Evolutionary conservation across 2,329 filamentous ascomycete species (phyloP).

Genomic region (Colletotrichum liaoningense): DNA sequence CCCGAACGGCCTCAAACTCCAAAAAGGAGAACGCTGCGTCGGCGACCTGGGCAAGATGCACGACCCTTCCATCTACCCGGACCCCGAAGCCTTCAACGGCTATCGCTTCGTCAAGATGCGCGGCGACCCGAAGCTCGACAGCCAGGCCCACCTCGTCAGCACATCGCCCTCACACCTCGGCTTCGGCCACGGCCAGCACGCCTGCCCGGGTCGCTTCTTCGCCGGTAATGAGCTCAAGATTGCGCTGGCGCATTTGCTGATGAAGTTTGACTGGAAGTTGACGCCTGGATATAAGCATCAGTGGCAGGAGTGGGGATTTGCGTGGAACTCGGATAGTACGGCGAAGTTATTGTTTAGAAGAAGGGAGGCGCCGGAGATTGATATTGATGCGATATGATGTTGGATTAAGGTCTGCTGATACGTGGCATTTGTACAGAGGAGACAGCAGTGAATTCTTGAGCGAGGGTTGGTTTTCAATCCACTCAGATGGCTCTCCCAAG

Average conservation of each 20-base stretch:
- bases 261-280: slow-evolving; percentile 30
- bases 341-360: slow-evolving; percentile 22
- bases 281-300: slow-evolving; percentile 9
- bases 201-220: slow-evolving; percentile 58
- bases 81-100: slow-evolving; percentile 6
- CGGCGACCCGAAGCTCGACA: background rate
- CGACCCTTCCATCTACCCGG: slow-evolving; percentile 1
- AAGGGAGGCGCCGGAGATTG: slow-evolving; percentile 21
- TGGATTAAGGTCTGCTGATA: no score
- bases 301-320: slow-evolving; percentile 1
- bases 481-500: no score
- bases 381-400: slow-evolving; percentile 10
- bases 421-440: no score
- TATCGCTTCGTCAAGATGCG: slow-evolving; percentile 24
- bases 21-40: slow-evolving; percentile 14
- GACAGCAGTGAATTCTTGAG: no score
- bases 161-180: slow-evolving; percentile 48
- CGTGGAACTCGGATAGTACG: background rate
- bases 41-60: slow-evolving; percentile 12
- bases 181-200: slow-evolving; percentile 52
- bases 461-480: no score
- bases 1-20: slow-evolving; percentile 23
- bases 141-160: slow-evolving; percentile 51
- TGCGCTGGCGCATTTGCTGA: slow-evolving; percentile 26
- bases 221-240: slow-evolving; percentile 56